Percentiles rank a stretch among this genome's conserved stretches.
Evolutionary conservation across 768 basidiomycete genomes (phyloP).

Genomic region (Pilatotrama ljubarskyi): DNA sequence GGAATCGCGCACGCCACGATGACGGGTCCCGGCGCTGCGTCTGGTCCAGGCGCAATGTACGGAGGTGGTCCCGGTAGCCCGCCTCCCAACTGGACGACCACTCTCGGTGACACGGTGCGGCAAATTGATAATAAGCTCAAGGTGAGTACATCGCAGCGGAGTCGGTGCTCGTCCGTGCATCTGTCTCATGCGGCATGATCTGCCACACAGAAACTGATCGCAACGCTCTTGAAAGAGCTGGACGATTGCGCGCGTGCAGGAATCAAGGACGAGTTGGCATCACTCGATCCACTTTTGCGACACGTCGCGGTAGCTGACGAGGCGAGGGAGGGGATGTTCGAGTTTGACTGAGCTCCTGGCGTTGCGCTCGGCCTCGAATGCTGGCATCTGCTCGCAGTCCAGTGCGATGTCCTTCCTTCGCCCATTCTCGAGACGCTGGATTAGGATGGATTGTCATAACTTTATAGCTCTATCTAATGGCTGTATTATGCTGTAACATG

Average conservation of each 20-base stretch:
- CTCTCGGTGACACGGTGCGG: slow-evolving; percentile 68
- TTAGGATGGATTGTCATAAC: slow-evolving; percentile 14
- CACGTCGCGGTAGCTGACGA: slow-evolving; percentile 48
- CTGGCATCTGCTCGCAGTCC: neutral
- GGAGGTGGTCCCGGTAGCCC: slow-evolving; percentile 45
- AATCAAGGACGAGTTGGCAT: slow-evolving; percentile 81
- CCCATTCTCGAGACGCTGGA: neutral
- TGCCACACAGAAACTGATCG: slow-evolving; percentile 74
- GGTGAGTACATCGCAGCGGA: slow-evolving; percentile 42
- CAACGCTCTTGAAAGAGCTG: slow-evolving; percentile 76
- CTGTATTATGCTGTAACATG: slow-evolving; percentile 20
- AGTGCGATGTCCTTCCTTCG: neutral
- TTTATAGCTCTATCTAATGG: slow-evolving; percentile 28
- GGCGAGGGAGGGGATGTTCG: slow-evolving; percentile 40
- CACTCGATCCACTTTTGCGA: slow-evolving; percentile 74
- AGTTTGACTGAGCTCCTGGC: slow-evolving; percentile 23
- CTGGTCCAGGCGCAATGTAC: slow-evolving; percentile 24
- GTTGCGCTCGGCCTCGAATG: neutral
- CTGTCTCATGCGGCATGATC: slow-evolving; percentile 9
- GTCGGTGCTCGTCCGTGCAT: neutral
- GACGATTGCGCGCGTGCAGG: slow-evolving; percentile 78
- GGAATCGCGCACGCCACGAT: slow-evolving; percentile 50
- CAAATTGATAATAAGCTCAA: slow-evolving; percentile 87
- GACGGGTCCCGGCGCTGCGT: slow-evolving; percentile 32
- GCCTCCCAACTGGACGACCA: slow-evolving; percentile 60